phyloP scores from a whole-genome alignment of 306 rosid genomes.

The Cicer yamashitae region DNA sequence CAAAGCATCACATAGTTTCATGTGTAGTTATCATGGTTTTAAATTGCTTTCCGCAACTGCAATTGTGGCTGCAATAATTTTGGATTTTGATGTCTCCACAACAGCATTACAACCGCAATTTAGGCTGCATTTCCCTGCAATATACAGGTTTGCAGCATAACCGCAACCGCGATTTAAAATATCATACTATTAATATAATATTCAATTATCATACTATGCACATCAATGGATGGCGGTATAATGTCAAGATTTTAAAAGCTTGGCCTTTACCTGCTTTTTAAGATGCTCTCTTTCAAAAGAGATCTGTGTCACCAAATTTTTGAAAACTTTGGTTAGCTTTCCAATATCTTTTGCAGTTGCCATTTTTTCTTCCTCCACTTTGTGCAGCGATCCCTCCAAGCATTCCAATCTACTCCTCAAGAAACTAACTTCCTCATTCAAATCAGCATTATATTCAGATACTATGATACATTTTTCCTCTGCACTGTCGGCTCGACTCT shows the following conservation, averaged over 20 bases:
- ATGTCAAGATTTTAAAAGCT: conserved; percentile 30
- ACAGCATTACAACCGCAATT: too few relatives aligned
- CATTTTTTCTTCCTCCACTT: conserved; percentile 68
- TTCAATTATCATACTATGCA: conserved; percentile 28
- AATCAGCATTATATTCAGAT: conserved; percentile 74
- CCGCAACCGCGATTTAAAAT: too few relatives aligned
- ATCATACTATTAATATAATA: background rate
- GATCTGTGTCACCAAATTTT: conserved; percentile 69
- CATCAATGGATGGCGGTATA: background rate
- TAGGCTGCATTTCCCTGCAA: too few relatives aligned
- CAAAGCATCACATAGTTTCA: background rate
- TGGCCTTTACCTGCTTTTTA: conserved; percentile 72
- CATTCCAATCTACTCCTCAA: conserved; percentile 63
- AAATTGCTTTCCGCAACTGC: too few relatives aligned
- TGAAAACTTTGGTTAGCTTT: conserved; percentile 59
- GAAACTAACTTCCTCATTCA: conserved; percentile 72
- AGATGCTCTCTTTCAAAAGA: conserved; percentile 95
- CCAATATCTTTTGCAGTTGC: conserved; percentile 75
- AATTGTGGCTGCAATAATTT: too few relatives aligned
- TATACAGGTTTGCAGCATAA: too few relatives aligned
- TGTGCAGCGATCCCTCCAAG: conserved; percentile 75
- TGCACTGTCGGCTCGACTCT: conserved; percentile 68
- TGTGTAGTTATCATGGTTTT: background rate
- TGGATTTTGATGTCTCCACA: too few relatives aligned
- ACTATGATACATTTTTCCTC: conserved; percentile 75